Conservation (phyloP, 495 filamentous ascomycete genomes). For the Daldinia bambusicola region DNA sequence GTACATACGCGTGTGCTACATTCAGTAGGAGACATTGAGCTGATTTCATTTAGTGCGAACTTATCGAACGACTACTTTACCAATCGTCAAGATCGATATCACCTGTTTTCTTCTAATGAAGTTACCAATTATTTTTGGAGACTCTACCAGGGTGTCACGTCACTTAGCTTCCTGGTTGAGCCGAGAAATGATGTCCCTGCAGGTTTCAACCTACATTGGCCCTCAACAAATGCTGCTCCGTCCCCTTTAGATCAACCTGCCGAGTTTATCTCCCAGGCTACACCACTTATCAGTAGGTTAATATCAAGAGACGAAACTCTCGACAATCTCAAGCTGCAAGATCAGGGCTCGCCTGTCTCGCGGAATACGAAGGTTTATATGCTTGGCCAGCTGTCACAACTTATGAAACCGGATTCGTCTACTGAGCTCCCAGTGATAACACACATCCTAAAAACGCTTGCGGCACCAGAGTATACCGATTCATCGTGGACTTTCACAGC, state of each 20-base stretch:
- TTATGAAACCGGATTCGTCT: conserved; percentile 80
- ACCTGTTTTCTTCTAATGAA: conserved; percentile 81
- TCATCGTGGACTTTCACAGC: conserved; percentile 95
- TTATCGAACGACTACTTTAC: conserved; percentile 96
- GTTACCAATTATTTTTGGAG: conserved; percentile 84
- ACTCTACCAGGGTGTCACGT: conserved; percentile 80
- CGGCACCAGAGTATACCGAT: conserved; percentile 65
- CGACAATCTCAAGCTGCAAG: conserved; percentile 3
- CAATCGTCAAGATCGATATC: conserved; percentile 93
- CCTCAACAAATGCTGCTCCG: conserved; percentile 73
- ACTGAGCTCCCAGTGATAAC: conserved; percentile 88
- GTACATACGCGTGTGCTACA: conserved; percentile 50
- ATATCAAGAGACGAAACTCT: conserved; percentile 57
- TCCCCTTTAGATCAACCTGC: conserved; percentile 75
- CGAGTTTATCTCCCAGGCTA: conserved; percentile 74
- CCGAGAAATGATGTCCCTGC: conserved; percentile 65
- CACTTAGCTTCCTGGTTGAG: conserved; percentile 81
- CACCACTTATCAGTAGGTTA: conserved; percentile 70
- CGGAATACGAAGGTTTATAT: conserved; percentile 84
- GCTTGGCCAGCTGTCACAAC: conserved; percentile 82
- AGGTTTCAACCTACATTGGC: conserved; percentile 83
- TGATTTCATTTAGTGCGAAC: conserved; percentile 72
- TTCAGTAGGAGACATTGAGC: not conserved
- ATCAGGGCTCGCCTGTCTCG: conserved; percentile 26
- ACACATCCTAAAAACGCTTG: conserved; percentile 74